Percentiles rank a stretch among this genome's conserved stretches.
These are phyloP conservation scores for Chlorella variabilis DNA, from an alignment of 163 green algal genomes.

Conservation along the genomic window DNA sequence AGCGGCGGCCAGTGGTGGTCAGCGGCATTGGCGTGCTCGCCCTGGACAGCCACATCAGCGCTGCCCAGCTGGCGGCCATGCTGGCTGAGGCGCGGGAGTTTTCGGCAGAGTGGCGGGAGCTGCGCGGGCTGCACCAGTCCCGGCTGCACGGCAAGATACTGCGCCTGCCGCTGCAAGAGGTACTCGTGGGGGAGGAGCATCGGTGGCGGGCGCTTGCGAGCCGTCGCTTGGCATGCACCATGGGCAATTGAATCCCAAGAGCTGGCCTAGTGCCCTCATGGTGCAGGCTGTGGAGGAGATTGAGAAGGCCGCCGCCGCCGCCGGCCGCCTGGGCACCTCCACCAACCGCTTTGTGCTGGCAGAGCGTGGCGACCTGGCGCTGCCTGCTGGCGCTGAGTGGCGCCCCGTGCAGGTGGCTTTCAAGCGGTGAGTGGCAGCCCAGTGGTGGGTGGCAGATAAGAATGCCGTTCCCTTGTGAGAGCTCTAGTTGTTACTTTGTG, in stretches of 20 bases:
- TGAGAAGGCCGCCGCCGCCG: conserved; percentile 30
- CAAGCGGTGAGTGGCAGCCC: conserved; percentile 25
- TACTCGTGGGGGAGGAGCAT: background rate
- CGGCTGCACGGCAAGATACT: conserved; percentile 59
- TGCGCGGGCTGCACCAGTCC: conserved; percentile 63
- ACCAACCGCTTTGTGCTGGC: conserved; percentile 45
- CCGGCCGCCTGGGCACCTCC: conserved; percentile 44
- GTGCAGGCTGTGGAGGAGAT: conserved; percentile 37
- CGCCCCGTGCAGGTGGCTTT: conserved; percentile 50
- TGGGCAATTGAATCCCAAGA: too few relatives aligned
- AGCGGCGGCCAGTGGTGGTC: conserved; percentile 7
- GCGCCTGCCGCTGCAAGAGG: conserved; percentile 55
- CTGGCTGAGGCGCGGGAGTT: conserved; percentile 67
- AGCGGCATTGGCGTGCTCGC: conserved; percentile 49
- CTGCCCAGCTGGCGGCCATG: conserved; percentile 46
- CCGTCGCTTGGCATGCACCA: too few relatives aligned
- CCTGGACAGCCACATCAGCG: conserved; percentile 12
- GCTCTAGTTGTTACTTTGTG: too few relatives aligned
- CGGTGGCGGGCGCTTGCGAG: too few relatives aligned
- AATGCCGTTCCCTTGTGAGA: too few relatives aligned
- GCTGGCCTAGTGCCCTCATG: too few relatives aligned
- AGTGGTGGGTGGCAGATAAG: too few relatives aligned
- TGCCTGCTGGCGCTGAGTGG: conserved; percentile 48
- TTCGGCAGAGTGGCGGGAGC: conserved; percentile 81
- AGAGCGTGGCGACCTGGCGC: background rate